phyloP scores from a whole-genome alignment of 768 basidiomycete species.

The Tylopilus rubrobrunneus region DNA sequence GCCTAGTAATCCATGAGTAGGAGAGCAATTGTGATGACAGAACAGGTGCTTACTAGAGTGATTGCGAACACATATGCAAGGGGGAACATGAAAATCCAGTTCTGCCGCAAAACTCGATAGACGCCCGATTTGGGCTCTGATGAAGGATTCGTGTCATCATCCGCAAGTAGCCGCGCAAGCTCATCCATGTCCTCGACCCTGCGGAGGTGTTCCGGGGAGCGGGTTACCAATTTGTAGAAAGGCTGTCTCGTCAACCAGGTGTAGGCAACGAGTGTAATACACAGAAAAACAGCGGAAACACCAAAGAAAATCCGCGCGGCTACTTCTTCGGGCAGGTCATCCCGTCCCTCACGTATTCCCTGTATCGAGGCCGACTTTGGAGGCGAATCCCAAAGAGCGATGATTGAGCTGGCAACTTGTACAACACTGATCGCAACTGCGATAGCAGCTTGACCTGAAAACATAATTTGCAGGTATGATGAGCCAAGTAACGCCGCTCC shows the following conservation, averaged over 20 bases:
- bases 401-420: not conserved
- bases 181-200: not conserved
- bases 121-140: not conserved
- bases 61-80: not conserved
- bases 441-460: not conserved
- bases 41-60: not conserved
- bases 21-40: not conserved
- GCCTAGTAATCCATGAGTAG: not conserved
- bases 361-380: not conserved
- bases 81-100: constrained; percentile 1
- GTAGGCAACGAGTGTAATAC: not conserved
- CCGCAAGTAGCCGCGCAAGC: not conserved
- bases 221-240: not conserved
- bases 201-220: not conserved
- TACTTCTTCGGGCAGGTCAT: not conserved
- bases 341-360: not conserved
- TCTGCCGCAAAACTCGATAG: not conserved
- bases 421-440: not conserved
- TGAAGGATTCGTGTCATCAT: not conserved
- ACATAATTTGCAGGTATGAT: not conserved
- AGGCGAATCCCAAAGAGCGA: not conserved
- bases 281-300: not conserved
- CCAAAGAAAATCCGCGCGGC: not conserved
- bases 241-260: not conserved
- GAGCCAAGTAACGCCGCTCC: not conserved